Conservation (phyloP, 148 eudicot genomes). For the Cornus controversa region DNA sequence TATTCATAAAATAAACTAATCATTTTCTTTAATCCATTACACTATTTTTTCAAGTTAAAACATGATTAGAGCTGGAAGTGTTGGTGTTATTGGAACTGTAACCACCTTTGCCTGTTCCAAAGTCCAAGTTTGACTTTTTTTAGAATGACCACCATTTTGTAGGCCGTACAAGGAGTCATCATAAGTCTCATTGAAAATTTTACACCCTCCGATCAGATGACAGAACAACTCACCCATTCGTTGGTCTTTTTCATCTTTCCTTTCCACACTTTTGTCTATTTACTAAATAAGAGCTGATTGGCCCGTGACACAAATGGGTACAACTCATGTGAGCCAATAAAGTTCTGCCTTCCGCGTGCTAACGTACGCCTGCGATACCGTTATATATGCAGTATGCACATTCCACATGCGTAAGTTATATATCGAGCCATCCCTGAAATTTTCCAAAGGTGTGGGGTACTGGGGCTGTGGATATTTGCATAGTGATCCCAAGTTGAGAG, state of each 20-base stretch:
- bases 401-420: background rate
- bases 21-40: no score
- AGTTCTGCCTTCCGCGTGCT: no score
- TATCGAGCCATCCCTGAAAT: background rate
- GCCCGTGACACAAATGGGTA: background rate
- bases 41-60: no score
- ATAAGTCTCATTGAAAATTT: background rate
- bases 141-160: background rate
- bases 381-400: slow-evolving; percentile 5
- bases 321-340: background rate
- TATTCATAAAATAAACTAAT: no score
- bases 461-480: slow-evolving; percentile 1
- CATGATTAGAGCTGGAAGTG: background rate
- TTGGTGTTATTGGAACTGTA: background rate
- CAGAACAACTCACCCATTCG: background rate
- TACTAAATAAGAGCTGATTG: background rate
- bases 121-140: background rate
- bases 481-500: background rate
- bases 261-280: no score
- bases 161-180: background rate
- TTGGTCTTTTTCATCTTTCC: no score
- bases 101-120: background rate
- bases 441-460: slow-evolving; percentile 7
- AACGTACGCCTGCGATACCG: background rate
- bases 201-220: background rate